A percentile compares a stretch with the other conserved stretches of the same genome.
Evolutionary conservation across 495 filamentous ascomycete genomes (phyloP).

Genomic region (Recurvomyces mirabilis): DNA sequence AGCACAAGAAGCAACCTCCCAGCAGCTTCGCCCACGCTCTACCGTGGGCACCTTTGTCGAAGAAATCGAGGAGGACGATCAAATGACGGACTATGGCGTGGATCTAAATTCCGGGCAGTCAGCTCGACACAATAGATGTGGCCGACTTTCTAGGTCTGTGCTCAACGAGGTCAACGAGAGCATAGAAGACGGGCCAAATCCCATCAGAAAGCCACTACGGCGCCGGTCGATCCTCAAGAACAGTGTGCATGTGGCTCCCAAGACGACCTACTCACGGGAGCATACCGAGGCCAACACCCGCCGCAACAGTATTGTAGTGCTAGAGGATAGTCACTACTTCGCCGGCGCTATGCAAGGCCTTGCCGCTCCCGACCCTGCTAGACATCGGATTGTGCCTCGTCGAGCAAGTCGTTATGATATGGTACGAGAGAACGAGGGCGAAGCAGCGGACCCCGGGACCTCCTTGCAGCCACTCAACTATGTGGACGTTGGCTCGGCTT

Average conservation of each 20-base stretch:
- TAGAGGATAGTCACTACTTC: constrained; percentile 11
- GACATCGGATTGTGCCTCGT: constrained; percentile 6
- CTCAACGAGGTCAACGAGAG: constrained; percentile 1
- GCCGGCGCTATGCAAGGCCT: background rate
- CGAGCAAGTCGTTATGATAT: background rate
- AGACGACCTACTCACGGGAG: background rate
- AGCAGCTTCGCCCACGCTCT: background rate
- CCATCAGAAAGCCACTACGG: too few species aligned
- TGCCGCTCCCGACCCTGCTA: background rate
- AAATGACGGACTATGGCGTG: too few species aligned
- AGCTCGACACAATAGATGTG: too few species aligned
- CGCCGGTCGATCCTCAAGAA: constrained; percentile 20
- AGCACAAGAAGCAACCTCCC: background rate
- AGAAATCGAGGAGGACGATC: background rate
- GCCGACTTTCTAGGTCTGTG: too few species aligned
- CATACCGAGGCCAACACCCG: constrained; percentile 9
- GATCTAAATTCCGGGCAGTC: too few species aligned
- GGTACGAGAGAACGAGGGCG: background rate
- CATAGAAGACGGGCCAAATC: background rate
- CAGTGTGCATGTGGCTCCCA: background rate
- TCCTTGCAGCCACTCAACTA: constrained; percentile 3
- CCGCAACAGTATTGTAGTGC: constrained; percentile 8
- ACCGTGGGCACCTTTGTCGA: background rate
- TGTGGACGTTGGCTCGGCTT: background rate
- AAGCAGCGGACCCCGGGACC: constrained; percentile 5